A percentile compares a stretch with the other conserved stretches of the same genome.
These are phyloP conservation scores for Monilinia polystroma DNA, from an alignment of 2,329 filamentous ascomycete genomes.

Conservation along the genomic window DNA sequence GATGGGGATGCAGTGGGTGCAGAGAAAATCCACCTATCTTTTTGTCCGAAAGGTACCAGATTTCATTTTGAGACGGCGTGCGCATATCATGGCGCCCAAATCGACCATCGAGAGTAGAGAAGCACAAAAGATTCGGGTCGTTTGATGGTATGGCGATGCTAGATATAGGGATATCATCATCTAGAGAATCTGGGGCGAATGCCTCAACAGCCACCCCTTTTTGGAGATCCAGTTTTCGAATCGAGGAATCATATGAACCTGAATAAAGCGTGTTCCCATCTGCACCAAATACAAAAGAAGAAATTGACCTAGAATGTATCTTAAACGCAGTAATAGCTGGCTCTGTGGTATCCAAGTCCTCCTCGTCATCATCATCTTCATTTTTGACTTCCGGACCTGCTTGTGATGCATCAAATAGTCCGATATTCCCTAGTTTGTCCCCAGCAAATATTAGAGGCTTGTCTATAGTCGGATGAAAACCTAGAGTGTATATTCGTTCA, in stretches of 20 bases:
- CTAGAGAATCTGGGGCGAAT: slow-evolving; percentile 69
- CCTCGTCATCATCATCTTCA: slow-evolving; percentile 64
- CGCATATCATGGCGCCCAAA: slow-evolving; percentile 82
- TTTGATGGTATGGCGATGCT: slow-evolving; percentile 74
- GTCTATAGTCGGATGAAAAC: slow-evolving; percentile 81
- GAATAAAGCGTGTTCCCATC: slow-evolving; percentile 77
- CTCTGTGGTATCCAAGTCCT: slow-evolving; percentile 62
- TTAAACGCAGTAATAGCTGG: slow-evolving; percentile 89
- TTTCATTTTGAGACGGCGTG: slow-evolving; percentile 55
- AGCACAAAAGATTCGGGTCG: slow-evolving; percentile 74
- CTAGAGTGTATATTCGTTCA: slow-evolving; percentile 80
- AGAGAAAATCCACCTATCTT: slow-evolving; percentile 95
- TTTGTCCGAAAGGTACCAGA: slow-evolving; percentile 79
- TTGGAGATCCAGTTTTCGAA: slow-evolving; percentile 80
- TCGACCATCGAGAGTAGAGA: slow-evolving; percentile 79
- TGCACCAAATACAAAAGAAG: slow-evolving; percentile 73
- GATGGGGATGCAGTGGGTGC: slow-evolving; percentile 75
- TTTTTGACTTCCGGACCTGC: slow-evolving; percentile 52
- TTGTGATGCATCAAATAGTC: slow-evolving; percentile 87
- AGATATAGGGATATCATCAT: slow-evolving; percentile 76
- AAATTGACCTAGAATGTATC: slow-evolving; percentile 84
- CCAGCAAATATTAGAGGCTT: slow-evolving; percentile 91
- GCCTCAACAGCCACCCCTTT: slow-evolving; percentile 78
- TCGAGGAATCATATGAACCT: slow-evolving; percentile 88
- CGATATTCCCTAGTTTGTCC: slow-evolving; percentile 88